These are phyloP conservation scores for Xerocomus minutiporus DNA, from an alignment of 1,284 basidiomycete species.

Conservation along the genomic window DNA sequence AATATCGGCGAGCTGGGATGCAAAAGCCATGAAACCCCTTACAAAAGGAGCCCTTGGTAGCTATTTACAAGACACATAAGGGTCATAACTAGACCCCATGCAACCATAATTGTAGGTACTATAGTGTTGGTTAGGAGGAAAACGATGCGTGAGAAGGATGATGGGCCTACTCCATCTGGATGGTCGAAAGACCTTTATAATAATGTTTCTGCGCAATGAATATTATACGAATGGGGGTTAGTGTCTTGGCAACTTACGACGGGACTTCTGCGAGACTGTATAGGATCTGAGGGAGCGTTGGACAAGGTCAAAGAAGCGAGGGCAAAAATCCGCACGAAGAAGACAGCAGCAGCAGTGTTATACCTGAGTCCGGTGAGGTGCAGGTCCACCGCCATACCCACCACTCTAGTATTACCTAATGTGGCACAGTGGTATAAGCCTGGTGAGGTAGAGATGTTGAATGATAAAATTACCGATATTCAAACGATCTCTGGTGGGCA, in stretches of 20 bases:
- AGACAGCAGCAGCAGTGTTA: slow-evolving; percentile 45
- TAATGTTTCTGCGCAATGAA: slow-evolving; percentile 36
- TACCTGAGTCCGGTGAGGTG: slow-evolving; percentile 40
- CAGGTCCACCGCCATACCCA: slow-evolving; percentile 40
- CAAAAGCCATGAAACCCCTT: background rate
- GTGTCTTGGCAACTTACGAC: slow-evolving; percentile 34
- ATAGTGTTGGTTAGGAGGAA: background rate
- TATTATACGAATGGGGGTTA: background rate
- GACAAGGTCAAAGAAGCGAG: background rate
- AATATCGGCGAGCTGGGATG: slow-evolving; percentile 4
- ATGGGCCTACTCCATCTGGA: slow-evolving; percentile 43
- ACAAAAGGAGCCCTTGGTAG: slow-evolving; percentile 31
- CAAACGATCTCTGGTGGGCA: slow-evolving; percentile 32
- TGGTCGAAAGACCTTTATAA: slow-evolving; percentile 42
- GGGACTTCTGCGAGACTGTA: slow-evolving; percentile 47
- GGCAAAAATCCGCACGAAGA: slow-evolving; percentile 37
- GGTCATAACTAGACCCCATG: slow-evolving; percentile 44
- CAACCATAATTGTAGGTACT: slow-evolving; percentile 49
- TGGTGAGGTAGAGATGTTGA: background rate
- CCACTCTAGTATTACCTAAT: slow-evolving; percentile 33
- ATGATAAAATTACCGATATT: slow-evolving; percentile 29
- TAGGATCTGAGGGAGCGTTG: slow-evolving; percentile 31
- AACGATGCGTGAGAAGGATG: background rate
- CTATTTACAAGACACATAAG: slow-evolving; percentile 37
- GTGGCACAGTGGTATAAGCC: background rate